Percentiles rank a stretch among this genome's conserved stretches.
These are phyloP conservation scores for Lichtheimia corymbifera DNA, from an alignment of 371 early-diverging fungal species.

Conservation along the genomic window DNA sequence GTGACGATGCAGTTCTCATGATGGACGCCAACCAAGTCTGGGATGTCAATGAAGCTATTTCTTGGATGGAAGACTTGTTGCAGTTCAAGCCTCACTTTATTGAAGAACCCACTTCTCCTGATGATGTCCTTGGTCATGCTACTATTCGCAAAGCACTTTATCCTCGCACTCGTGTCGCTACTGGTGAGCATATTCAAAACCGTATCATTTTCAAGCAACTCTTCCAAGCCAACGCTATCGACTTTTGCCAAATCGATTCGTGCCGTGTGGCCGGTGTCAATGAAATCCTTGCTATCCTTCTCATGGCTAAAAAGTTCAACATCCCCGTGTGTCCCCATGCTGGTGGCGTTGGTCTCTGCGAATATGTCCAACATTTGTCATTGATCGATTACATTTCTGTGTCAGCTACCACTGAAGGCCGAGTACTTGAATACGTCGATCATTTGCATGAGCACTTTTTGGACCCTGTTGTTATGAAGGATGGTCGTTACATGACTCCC, in stretches of 20 bases:
- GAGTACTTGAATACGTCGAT: slow-evolving; percentile 52
- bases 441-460: slow-evolving; percentile 54
- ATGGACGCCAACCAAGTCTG: slow-evolving; percentile 64
- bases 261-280: slow-evolving; percentile 57
- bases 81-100: slow-evolving; percentile 55
- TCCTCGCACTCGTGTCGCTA: slow-evolving; percentile 49
- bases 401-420: slow-evolving; percentile 43
- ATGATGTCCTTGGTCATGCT: slow-evolving; percentile 56
- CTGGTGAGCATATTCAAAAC: slow-evolving; percentile 58
- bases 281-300: slow-evolving; percentile 49
- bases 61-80: slow-evolving; percentile 54
- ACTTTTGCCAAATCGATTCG: slow-evolving; percentile 53
- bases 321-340: slow-evolving; percentile 56
- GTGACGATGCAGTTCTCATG: slow-evolving; percentile 49
- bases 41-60: slow-evolving; percentile 57
- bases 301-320: slow-evolving; percentile 55
- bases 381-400: slow-evolving; percentile 53
- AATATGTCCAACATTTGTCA: slow-evolving; percentile 53
- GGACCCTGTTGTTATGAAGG: slow-evolving; percentile 45
- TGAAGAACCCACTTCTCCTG: slow-evolving; percentile 57
- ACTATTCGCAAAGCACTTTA: slow-evolving; percentile 50
- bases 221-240: slow-evolving; percentile 55
- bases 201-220: slow-evolving; percentile 55
- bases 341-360: slow-evolving; percentile 53
- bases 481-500: slow-evolving; percentile 44